These are phyloP conservation scores for Candida silvicultrix DNA, from an alignment of 805 yeast genomes.

Conservation along the genomic window DNA sequence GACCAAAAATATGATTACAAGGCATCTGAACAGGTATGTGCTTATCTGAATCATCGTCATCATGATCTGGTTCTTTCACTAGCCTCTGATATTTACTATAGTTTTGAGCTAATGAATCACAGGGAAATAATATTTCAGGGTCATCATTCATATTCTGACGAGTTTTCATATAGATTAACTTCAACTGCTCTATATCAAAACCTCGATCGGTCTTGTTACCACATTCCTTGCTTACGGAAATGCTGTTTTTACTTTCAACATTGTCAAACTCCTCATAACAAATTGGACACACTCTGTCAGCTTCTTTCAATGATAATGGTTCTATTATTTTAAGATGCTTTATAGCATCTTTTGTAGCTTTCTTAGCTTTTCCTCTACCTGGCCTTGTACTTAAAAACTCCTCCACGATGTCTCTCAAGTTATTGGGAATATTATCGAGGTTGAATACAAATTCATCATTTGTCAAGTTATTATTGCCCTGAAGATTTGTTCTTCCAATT, in stretches of 20 bases:
- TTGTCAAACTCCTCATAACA: slow-evolving; percentile 16
- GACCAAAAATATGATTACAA: slow-evolving; percentile 83
- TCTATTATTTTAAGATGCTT: slow-evolving; percentile 8
- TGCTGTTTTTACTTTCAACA: neutral
- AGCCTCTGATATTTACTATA: slow-evolving; percentile 6
- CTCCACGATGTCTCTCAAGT: slow-evolving; percentile 11
- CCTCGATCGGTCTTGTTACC: no score
- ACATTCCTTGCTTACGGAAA: neutral
- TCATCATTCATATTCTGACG: slow-evolving; percentile 5
- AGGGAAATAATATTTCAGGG: slow-evolving; percentile 14
- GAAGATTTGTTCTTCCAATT: slow-evolving; percentile 12
- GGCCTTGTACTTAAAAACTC: neutral
- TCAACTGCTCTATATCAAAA: neutral
- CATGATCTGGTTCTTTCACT: neutral
- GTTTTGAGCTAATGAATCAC: slow-evolving; percentile 8
- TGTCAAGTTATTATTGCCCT: slow-evolving; percentile 2
- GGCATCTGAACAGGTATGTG: slow-evolving; percentile 76
- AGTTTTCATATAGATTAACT: slow-evolving; percentile 1
- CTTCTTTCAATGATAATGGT: slow-evolving; percentile 4
- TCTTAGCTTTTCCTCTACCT: slow-evolving; percentile 4
- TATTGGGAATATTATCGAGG: slow-evolving; percentile 9
- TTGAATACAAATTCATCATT: slow-evolving; percentile 12
- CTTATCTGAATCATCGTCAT: slow-evolving; percentile 2
- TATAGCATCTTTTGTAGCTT: slow-evolving; percentile 18
- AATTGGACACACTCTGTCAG: slow-evolving; percentile 13